A percentile compares a stretch with the other conserved stretches of the same genome.
Conservation (phyloP, 208 protist species). For the Porcisia deanei region DNA sequence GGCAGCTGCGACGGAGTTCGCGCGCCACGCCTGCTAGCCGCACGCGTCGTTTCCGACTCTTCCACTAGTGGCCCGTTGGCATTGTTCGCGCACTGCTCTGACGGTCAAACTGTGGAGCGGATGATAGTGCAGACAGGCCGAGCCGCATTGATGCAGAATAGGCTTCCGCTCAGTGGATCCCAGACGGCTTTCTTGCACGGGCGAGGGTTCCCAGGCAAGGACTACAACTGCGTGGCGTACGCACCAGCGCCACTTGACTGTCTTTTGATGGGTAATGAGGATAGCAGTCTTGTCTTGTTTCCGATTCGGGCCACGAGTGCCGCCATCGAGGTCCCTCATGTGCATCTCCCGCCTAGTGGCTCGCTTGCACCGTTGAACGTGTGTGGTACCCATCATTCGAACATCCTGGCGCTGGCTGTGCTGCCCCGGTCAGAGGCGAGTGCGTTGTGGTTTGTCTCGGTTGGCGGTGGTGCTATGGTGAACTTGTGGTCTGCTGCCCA, state of each 20-base stretch:
- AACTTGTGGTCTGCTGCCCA: constrained; percentile 20
- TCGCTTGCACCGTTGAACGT: constrained; percentile 26
- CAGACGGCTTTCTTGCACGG: constrained; percentile 38
- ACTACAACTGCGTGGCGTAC: constrained; percentile 64
- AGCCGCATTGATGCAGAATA: neutral
- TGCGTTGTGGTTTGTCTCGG: constrained; percentile 52
- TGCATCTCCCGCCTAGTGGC: constrained; percentile 16
- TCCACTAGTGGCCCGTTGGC: neutral
- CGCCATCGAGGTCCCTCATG: neutral
- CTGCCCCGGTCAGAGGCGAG: constrained; percentile 11
- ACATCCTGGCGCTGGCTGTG: constrained; percentile 59
- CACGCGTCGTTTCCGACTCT: constrained; percentile 2
- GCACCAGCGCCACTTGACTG: constrained; percentile 27
- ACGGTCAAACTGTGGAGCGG: constrained; percentile 34
- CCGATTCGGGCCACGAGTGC: neutral
- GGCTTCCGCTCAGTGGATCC: neutral
- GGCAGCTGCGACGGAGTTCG: constrained; percentile 44
- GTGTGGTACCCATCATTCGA: constrained; percentile 71
- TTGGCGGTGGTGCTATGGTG: constrained; percentile 42
- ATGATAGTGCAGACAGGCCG: neutral
- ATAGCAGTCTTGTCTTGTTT: constrained; percentile 51
- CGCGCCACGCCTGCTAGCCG: constrained; percentile 58
- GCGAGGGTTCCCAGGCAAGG: constrained; percentile 48
- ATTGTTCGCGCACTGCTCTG: constrained; percentile 68
- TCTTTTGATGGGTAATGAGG: constrained; percentile 67